Evolutionary conservation across 805 yeast genomes (phyloP), one percentile per base, ranked within the genome.

Genomic region (Saccharomycopsis vini): DNA sequence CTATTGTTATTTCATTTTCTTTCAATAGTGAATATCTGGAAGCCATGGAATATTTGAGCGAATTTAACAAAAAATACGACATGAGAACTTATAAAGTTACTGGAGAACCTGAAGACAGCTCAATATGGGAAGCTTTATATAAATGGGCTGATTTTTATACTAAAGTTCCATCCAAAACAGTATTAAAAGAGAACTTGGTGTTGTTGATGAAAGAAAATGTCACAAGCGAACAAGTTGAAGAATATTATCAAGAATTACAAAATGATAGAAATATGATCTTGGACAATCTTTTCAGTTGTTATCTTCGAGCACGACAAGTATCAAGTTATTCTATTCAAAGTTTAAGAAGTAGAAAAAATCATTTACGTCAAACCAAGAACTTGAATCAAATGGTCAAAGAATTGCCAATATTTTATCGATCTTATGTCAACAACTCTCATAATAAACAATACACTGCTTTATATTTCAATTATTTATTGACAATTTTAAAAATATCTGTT

Each of bases 1-100:
- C 61, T 6, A 54, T 64, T 3, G 32, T 63, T 1, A 47, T 55
- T 12, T 54, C 65, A 0, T 62, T 58, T 45, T 44, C 58, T 5
- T 55, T 54, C 45, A 61, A 62, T 41, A 52, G 54, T 24, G 53
- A 59, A 15, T 44, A 61, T 7, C 24, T 52, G 13, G 51, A 55
- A 32, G 65, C 62, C n/a, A 36, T 64, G 3, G 22, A 50, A 20
- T 40, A 56, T 12, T 51, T 60, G 42, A 52, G 54, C 34, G 38
- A 46, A 9, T 45, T 62, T 18, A 43, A 42, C 13, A 23, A 19
- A 1, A 9, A 30, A 3, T 45, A 40, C 33, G 34, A 35, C n/a
- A n/a, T 40, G n/a, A 15, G 23, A 6, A 21, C 20, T 24, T 10
- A n/a, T 9, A 26, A 30, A 5, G 10, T 23, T 7, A 10, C 9